Conservation (phyloP, 2,329 filamentous ascomycete genomes). For the Arthrobotrys iridis region DNA sequence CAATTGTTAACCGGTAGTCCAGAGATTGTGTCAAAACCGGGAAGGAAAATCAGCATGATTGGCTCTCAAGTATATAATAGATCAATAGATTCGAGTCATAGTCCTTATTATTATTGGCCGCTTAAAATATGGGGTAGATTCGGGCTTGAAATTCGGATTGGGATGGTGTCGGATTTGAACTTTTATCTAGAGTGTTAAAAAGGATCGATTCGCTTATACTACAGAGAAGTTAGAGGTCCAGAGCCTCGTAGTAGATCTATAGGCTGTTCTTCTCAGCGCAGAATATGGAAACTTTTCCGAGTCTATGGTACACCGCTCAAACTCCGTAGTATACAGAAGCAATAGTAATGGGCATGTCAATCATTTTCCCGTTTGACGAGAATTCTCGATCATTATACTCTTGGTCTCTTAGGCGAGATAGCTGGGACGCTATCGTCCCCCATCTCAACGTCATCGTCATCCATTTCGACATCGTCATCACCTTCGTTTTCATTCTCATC, state of each 20-base stretch:
- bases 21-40: slow-evolving; percentile 39
- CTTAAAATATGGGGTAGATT: too few species aligned
- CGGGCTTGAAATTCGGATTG: too few species aligned
- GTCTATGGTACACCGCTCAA: slow-evolving; percentile 51
- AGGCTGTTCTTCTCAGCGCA: slow-evolving; percentile 17
- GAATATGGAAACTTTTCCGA: slow-evolving; percentile 50
- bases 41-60: slow-evolving; percentile 7
- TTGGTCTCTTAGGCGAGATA: slow-evolving; percentile 34
- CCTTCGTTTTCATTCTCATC: slow-evolving; percentile 69
- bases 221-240: not conserved
- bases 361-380: not conserved
- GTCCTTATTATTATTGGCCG: too few species aligned
- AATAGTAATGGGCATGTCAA: not conserved
- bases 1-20: not conserved
- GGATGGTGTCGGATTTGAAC: not conserved
- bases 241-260: slow-evolving; percentile 19
- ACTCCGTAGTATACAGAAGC: slow-evolving; percentile 34
- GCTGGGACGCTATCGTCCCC: slow-evolving; percentile 61
- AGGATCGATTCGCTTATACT: not conserved
- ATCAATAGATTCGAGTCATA: too few species aligned
- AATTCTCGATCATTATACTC: slow-evolving; percentile 7
- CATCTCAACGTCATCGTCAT: slow-evolving; percentile 63
- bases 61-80: not conserved
- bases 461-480: slow-evolving; percentile 59
- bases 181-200: slow-evolving; percentile 16